Evolutionary conservation across 169 alveolate species (phyloP), one percentile per base, ranked within the genome.

Genomic region (Plasmodium knowlesi): DNA sequence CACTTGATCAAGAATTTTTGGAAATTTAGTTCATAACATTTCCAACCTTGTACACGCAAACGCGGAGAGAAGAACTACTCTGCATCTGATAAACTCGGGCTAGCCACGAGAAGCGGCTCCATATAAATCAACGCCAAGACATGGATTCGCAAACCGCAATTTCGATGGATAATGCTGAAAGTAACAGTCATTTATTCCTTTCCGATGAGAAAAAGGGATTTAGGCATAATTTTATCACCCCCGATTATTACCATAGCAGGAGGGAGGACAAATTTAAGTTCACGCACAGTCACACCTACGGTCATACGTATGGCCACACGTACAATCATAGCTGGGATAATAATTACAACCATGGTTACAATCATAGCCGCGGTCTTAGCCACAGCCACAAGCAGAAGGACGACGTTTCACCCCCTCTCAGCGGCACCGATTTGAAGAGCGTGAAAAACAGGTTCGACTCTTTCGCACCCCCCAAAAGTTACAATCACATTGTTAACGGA

Each of bases 21-120:
- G 93, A 86, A 76, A 74, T 30, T 50, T 76, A 74, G 46, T 74
- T n/a, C 80, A 86, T 78, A 86, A 86, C 81, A 86, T 86, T 74
- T 76, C 93, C 32, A 86, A 86, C 46, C 86, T 78, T 86, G 80
- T 76, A 86, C 53, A 37, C 67, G 82, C 76, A 22, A 76, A 86
- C 80, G 39, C 85, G 67, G 61, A 76, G 32, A 3, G 39, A 67
- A 67, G 25, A 85, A 54, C 16, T 71, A 19, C 76, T 25, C 53
- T 34, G 83, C 71, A 41, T 41, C 78, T 84, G 74, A 70, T 70
- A 50, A 84, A 25, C 70, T 32, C 32, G 32, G 19, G 73, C 71
- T 82, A 14, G 88, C 88, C 12, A 46, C 34, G 61, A 22, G 61
- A 22, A 81, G 16, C 19, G 30, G 61, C 34, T 81, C 30, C 43